These are phyloP conservation scores for Filosporella fistucella DNA, from an alignment of 495 filamentous ascomycete species.

Conservation along the genomic window DNA sequence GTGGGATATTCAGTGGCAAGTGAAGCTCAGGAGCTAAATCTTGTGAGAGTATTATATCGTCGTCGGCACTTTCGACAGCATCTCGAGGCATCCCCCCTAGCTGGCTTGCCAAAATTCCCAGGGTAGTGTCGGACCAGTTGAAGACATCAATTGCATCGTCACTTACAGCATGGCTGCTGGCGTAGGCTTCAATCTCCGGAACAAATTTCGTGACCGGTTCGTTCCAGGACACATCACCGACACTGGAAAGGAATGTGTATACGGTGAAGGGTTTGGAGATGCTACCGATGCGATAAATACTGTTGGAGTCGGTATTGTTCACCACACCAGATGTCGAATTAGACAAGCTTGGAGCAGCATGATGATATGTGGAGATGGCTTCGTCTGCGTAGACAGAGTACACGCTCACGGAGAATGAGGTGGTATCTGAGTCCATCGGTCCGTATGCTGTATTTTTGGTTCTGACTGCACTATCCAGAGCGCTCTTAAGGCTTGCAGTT, in stretches of 20 bases:
- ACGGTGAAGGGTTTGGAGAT: slow-evolving; percentile 48
- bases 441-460: background rate
- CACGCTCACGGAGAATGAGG: background rate
- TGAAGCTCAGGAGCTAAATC: no score
- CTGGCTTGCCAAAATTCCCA: slow-evolving; percentile 33
- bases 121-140: slow-evolving; percentile 34
- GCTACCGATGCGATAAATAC: slow-evolving; percentile 47
- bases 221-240: slow-evolving; percentile 34
- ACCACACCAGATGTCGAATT: slow-evolving; percentile 1
- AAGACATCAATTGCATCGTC: slow-evolving; percentile 23
- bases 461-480: background rate
- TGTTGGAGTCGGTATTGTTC: slow-evolving; percentile 34
- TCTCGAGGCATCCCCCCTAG: slow-evolving; percentile 27
- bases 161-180: background rate
- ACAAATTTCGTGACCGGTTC: slow-evolving; percentile 41
- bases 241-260: slow-evolving; percentile 34
- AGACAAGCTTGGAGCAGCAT: background rate
- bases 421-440: background rate
- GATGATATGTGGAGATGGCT: background rate
- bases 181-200: slow-evolving; percentile 29
- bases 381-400: background rate
- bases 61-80: no score
- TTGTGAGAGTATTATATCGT: no score
- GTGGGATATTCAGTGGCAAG: no score
- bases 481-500: background rate